These are phyloP conservation scores for Lachancea quebecensis DNA, from an alignment of 805 yeast species.

Conservation along the genomic window DNA sequence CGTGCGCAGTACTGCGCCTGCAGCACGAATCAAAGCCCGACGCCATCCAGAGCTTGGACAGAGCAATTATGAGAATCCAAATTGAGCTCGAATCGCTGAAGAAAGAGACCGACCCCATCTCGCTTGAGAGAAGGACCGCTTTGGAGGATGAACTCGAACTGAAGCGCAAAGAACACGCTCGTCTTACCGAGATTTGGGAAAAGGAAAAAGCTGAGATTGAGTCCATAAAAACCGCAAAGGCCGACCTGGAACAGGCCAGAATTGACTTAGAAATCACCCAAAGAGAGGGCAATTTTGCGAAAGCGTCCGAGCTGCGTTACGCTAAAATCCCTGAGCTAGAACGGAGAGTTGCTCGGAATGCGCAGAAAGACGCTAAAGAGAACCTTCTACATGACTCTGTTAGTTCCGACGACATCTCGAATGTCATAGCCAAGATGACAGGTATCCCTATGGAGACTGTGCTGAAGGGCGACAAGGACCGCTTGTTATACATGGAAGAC, in stretches of 20 bases:
- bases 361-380: slow-evolving; percentile 36
- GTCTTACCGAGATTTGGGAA: slow-evolving; percentile 83
- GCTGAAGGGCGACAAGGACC: slow-evolving; percentile 91
- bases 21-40: slow-evolving; percentile 98
- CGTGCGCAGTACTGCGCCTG: slow-evolving; percentile 87
- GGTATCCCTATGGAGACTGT: slow-evolving; percentile 91
- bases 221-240: slow-evolving; percentile 68
- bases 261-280: slow-evolving; percentile 76
- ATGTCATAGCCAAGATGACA: slow-evolving; percentile 88
- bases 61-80: slow-evolving; percentile 86
- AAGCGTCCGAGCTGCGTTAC: slow-evolving; percentile 86
- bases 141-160: slow-evolving; percentile 58
- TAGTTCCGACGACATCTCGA: slow-evolving; percentile 88
- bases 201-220: slow-evolving; percentile 72
- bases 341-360: slow-evolving; percentile 43
- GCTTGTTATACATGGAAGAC: slow-evolving; percentile 79
- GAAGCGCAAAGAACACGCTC: slow-evolving; percentile 57
- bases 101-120: slow-evolving; percentile 83
- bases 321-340: slow-evolving; percentile 79
- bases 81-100: slow-evolving; percentile 90
- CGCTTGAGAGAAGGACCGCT: slow-evolving; percentile 69
- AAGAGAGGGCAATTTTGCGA: slow-evolving; percentile 77
- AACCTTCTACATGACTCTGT: slow-evolving; percentile 70
- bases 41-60: slow-evolving; percentile 80
- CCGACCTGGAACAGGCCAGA: slow-evolving; percentile 76